Evolutionary conservation across 2,329 filamentous ascomycete genomes (phyloP), one percentile per base, ranked within the genome.

Genomic region (Sphaerulina vaccinii): DNA sequence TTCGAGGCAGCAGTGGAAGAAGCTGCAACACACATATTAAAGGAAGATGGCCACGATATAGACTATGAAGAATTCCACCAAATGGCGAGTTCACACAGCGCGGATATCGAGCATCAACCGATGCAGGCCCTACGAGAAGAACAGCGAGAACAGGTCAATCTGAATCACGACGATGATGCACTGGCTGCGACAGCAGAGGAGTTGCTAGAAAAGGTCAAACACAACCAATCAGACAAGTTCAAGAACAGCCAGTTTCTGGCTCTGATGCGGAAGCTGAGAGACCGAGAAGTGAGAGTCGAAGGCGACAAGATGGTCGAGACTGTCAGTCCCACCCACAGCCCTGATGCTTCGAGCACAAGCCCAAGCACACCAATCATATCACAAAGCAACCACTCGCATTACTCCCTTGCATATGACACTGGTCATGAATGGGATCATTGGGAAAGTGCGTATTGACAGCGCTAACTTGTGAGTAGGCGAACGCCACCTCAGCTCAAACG

Each of bases 181-280:
- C 78, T 93, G 22, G 84, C 87, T 16, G 76, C 77, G 35, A 90
- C 87, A 1, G 89, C 89, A 4, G 83, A 81, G 13, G 77, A 85
- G 52, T 75, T 95, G 3, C 75, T 93, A 4, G 77, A 85, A 48
- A 84, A 82, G 32, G 81, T 95, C 10, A 77, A 81, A 16, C 75
- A 84, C 61, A 85, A 92, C 60, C 79, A 82, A 52, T 85, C 80
- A 49, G 73, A 83, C 40, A 92, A 92, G 65, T 93, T 93, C 69
- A 82, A 84, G 62, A 82, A 90, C 64, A 91, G 87, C 59, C 81
- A 81, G 52, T 95, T 95, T 64, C 71, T 92, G 1, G 77, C 80
- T 3, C 73, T 95, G 39, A 93, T 95, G 88, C 81, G 86, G 22
- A 80, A 82, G 53, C 80, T 93, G 49, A 80, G 86, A 45, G 83